Conservation (phyloP, 2,329 filamentous ascomycete species). For the Pestalotiopsis sp. region DNA sequence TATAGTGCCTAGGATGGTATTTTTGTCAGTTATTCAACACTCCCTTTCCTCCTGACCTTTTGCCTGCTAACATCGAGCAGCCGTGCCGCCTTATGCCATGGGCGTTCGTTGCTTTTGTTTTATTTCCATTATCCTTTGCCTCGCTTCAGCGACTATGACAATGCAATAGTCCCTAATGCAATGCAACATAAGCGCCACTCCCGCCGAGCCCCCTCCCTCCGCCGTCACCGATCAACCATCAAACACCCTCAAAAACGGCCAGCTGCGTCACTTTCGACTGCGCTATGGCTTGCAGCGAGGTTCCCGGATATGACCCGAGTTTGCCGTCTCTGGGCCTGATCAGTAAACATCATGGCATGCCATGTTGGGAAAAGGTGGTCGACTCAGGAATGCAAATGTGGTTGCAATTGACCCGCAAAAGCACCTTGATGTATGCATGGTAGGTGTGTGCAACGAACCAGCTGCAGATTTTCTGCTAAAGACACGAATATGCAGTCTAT, state of each 20-base stretch:
- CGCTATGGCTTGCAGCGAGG: neutral
- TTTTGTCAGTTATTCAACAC: neutral
- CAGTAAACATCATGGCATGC: neutral
- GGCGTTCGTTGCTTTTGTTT: neutral
- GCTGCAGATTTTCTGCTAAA: too few relatives aligned
- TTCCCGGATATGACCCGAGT: neutral
- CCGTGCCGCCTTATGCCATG: neutral
- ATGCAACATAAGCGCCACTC: neutral
- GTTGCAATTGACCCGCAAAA: too few relatives aligned
- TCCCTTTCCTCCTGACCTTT: neutral
- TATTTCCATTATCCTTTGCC: neutral
- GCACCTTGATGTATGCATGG: too few relatives aligned
- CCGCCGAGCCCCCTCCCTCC: neutral
- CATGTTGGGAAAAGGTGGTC: neutral
- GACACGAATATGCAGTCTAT: too few relatives aligned
- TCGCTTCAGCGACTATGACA: neutral
- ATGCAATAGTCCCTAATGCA: neutral
- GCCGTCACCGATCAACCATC: too few relatives aligned
- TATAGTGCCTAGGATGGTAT: neutral
- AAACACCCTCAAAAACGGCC: too few relatives aligned
- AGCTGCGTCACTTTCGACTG: neutral
- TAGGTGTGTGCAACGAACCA: too few relatives aligned
- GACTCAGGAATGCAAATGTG: neutral
- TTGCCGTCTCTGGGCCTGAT: neutral
- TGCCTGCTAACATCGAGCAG: neutral